phyloP scores from a whole-genome alignment of 306 rosid genomes.

The Corylus americana region DNA sequence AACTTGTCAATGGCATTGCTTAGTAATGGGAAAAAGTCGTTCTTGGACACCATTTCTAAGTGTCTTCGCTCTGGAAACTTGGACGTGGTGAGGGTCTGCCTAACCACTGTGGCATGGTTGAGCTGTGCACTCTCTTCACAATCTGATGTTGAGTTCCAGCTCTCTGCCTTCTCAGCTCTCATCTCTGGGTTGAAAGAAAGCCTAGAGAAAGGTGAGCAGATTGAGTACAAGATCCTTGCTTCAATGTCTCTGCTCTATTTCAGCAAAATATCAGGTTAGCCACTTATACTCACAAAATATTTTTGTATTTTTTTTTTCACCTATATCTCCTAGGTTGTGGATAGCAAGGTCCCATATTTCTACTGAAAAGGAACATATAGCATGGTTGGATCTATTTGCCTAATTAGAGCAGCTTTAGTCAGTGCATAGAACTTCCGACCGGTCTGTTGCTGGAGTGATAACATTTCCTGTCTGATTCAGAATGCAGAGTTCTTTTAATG shows the following conservation, averaged over 20 bases:
- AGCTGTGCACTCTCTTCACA: conserved; percentile 52
- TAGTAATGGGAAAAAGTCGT: conserved; percentile 56
- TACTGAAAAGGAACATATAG: neutral
- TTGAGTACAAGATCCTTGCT: conserved; percentile 70
- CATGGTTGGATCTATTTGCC: neutral
- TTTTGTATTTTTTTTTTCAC: neutral
- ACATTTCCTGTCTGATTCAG: conserved; percentile 34
- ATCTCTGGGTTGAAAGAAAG: conserved; percentile 48
- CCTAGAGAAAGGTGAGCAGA: conserved; percentile 43
- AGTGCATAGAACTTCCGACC: neutral
- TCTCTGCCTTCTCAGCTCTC: conserved; percentile 50
- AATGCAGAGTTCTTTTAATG: conserved; percentile 62
- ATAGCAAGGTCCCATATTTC: neutral
- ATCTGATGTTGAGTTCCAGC: conserved; percentile 49
- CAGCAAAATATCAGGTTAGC: conserved; percentile 73
- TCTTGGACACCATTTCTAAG: conserved; percentile 52
- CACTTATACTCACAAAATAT: neutral
- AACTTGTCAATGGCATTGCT: conserved; percentile 53
- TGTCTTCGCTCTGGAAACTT: conserved; percentile 51
- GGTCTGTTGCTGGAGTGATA: neutral
- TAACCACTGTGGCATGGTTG: conserved; percentile 68
- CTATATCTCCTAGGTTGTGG: neutral
- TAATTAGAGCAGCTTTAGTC: neutral
- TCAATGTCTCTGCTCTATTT: conserved; percentile 68
- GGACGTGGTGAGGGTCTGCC: conserved; percentile 55